A percentile compares a stretch with the other conserved stretches of the same genome.
Conservation (phyloP, 805 yeast species). For the Candida nitratophila region DNA sequence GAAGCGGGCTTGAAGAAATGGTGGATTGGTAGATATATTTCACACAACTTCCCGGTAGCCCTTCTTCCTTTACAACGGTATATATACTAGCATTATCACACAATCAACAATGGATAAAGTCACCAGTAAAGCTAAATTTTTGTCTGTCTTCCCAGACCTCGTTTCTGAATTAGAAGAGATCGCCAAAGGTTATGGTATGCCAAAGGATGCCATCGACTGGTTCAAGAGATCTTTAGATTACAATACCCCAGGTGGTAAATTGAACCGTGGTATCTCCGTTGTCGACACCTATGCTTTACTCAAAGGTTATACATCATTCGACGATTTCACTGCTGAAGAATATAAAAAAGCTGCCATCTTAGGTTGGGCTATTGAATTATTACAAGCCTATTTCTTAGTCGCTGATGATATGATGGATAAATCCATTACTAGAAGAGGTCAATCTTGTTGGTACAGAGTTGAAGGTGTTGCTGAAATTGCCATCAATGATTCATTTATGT, state of each 20-base stretch:
- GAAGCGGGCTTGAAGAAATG: no score
- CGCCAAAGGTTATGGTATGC: constrained; percentile 67
- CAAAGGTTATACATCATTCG: constrained; percentile 49
- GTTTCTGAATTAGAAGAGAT: constrained; percentile 68
- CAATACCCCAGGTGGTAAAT: constrained; percentile 94
- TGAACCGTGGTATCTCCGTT: constrained; percentile 93
- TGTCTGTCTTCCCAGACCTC: constrained; percentile 64
- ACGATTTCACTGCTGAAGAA: constrained; percentile 59
- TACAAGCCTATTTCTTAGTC: constrained; percentile 94
- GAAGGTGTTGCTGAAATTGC: constrained; percentile 86
- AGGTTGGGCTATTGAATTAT: constrained; percentile 93
- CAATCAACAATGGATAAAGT: constrained; percentile 25
- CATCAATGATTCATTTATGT: constrained; percentile 94
- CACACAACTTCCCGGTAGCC: no score
- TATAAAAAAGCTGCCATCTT: constrained; percentile 80
- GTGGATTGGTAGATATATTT: no score
- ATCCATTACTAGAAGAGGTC: constrained; percentile 95
- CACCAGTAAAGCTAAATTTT: constrained; percentile 46
- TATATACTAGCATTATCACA: no score
- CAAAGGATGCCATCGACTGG: constrained; percentile 83
- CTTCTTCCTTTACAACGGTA: no score
- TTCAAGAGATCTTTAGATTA: constrained; percentile 63
- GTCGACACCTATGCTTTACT: constrained; percentile 85
- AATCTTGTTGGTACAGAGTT: constrained; percentile 92
- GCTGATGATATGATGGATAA: constrained; percentile 99